Evolutionary conservation across 495 filamentous ascomycete species (phyloP).

Genomic region (Penicillium diatomitis): DNA sequence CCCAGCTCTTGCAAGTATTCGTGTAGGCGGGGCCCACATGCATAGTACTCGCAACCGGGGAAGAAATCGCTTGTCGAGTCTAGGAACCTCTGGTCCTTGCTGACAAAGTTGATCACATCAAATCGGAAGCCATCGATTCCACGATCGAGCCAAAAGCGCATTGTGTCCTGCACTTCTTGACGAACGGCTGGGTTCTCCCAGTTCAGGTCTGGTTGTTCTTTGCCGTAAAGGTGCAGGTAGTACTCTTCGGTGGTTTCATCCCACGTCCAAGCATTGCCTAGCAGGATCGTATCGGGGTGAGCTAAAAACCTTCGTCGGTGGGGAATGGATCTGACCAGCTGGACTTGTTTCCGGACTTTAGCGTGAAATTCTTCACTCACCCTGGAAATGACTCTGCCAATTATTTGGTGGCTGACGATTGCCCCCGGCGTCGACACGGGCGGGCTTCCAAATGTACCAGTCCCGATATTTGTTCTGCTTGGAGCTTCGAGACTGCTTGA

Average conservation of each 20-base stretch:
- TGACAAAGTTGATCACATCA: slow-evolving; percentile 45
- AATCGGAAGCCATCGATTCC: slow-evolving; percentile 43
- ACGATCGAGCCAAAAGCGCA: slow-evolving; percentile 40
- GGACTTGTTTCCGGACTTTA: no score
- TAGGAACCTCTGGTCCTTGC: slow-evolving; percentile 30
- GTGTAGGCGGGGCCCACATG: slow-evolving; percentile 53
- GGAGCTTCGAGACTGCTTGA: slow-evolving; percentile 43
- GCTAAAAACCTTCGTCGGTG: no score
- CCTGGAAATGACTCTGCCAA: slow-evolving; percentile 31
- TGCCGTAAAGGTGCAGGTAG: slow-evolving; percentile 37
- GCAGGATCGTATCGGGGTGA: background rate
- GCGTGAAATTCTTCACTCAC: background rate
- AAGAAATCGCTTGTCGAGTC: slow-evolving; percentile 22
- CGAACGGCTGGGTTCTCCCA: slow-evolving; percentile 37
- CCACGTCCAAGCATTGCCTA: slow-evolving; percentile 37
- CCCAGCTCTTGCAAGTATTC: slow-evolving; percentile 51
- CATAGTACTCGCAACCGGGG: slow-evolving; percentile 30
- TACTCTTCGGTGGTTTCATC: slow-evolving; percentile 37
- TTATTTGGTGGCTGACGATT: slow-evolving; percentile 45
- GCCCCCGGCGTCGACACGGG: slow-evolving; percentile 32
- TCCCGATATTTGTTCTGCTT: slow-evolving; percentile 28
- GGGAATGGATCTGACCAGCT: no score
- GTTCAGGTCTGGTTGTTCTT: slow-evolving; percentile 41
- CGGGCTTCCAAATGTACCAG: slow-evolving; percentile 47
- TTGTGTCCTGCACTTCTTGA: slow-evolving; percentile 28